Conservation (phyloP, 345 rosid species). For the Moricandia moricandioides region DNA sequence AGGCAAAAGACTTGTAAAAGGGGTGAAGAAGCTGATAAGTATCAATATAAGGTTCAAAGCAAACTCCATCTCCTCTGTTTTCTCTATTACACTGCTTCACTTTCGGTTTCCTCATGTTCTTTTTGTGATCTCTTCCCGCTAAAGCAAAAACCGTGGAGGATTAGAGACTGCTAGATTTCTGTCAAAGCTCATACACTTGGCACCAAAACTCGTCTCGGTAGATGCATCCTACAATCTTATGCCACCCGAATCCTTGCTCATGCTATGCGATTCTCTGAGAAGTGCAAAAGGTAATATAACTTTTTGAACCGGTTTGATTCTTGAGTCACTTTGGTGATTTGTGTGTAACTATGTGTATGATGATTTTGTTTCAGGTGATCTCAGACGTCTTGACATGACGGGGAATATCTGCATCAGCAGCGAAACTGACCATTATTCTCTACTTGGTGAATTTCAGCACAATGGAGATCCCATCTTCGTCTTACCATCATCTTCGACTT, state of each 20-base stretch:
- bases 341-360: not conserved
- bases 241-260: constrained; percentile 63
- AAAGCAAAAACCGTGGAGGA: constrained; percentile 89
- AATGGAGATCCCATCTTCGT: constrained; percentile 60
- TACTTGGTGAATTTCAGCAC: constrained; percentile 56
- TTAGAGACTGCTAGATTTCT: constrained; percentile 67
- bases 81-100: not conserved
- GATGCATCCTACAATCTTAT: constrained; percentile 74
- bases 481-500: constrained; percentile 41
- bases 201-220: constrained; percentile 58
- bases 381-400: constrained; percentile 70
- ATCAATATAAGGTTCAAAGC: constrained; percentile 69
- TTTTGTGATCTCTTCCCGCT: constrained; percentile 25
- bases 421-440: constrained; percentile 35
- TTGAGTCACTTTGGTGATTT: not conserved
- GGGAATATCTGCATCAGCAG: constrained; percentile 51
- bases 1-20: constrained; percentile 35
- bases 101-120: not conserved
- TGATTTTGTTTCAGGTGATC: constrained; percentile 45
- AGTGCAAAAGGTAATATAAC: constrained; percentile 47
- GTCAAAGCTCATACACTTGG: constrained; percentile 56
- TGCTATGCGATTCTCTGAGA: constrained; percentile 60
- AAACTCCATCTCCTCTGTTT: constrained; percentile 4
- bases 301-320: not conserved
- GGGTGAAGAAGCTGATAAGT: constrained; percentile 47